Evolutionary conservation across 139 green algal genomes (phyloP).

Genomic region (Chlorella ohadii): DNA sequence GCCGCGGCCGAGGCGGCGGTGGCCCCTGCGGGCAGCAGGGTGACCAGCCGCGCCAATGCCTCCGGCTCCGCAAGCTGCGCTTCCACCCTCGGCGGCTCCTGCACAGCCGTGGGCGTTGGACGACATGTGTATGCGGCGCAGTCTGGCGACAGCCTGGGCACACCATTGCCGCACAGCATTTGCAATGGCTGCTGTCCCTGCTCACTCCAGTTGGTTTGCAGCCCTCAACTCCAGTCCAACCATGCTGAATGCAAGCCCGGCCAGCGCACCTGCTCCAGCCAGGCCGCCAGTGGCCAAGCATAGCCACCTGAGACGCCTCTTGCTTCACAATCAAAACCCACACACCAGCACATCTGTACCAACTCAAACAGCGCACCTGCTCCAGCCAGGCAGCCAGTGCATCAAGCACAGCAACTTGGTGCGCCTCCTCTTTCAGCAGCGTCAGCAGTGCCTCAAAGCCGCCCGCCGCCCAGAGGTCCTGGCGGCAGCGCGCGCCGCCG

Average conservation of each 20-base stretch:
- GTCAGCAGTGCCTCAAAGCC: constrained; percentile 77
- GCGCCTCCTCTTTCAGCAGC: constrained; percentile 64
- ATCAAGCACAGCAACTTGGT: constrained; percentile 66
- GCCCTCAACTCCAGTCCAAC: too few relatives aligned
- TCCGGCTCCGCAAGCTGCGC: constrained; percentile 59
- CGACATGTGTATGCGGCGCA: too few relatives aligned
- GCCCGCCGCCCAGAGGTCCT: constrained; percentile 64
- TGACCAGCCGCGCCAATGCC: constrained; percentile 61
- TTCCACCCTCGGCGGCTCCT: constrained; percentile 63
- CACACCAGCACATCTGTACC: too few relatives aligned
- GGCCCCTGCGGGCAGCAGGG: constrained; percentile 50
- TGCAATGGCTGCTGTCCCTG: too few relatives aligned
- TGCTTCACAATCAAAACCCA: too few relatives aligned
- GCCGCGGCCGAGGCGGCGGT: neutral
- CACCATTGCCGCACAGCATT: too few relatives aligned
- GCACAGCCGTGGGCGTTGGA: neutral
- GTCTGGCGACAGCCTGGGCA: too few relatives aligned
- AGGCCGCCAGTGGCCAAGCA: too few relatives aligned
- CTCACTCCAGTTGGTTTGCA: too few relatives aligned
- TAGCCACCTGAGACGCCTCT: too few relatives aligned
- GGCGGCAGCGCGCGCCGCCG: constrained; percentile 56
- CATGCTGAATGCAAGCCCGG: too few relatives aligned
- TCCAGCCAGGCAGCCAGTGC: constrained; percentile 77
- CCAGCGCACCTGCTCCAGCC: too few relatives aligned
- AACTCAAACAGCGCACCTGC: constrained; percentile 51